Percentiles rank a stretch among this genome's conserved stretches.
These are phyloP conservation scores for Lolium multiflorum DNA, from an alignment of 176 grass and related monocot genomes.

Conservation along the genomic window DNA sequence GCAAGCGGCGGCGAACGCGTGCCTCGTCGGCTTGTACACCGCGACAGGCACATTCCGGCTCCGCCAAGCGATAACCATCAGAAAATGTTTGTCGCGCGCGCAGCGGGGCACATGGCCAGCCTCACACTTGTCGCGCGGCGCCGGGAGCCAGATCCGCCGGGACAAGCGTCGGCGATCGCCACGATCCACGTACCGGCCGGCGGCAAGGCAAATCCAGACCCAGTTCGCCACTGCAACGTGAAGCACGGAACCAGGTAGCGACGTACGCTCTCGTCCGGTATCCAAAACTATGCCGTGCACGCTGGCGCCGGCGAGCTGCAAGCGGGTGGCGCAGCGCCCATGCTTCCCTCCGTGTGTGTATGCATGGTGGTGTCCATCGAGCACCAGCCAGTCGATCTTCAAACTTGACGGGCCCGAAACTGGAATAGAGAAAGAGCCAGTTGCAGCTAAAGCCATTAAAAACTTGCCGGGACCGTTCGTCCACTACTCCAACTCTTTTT, in stretches of 20 bases:
- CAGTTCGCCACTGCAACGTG: not conserved
- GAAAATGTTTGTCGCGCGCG: conserved; percentile 18
- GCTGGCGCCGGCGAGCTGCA: not conserved
- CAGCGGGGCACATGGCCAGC: not conserved
- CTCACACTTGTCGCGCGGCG: conserved; percentile 24
- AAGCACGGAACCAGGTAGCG: not conserved
- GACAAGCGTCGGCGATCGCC: not conserved
- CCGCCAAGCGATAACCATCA: not conserved
- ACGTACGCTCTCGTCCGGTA: not conserved
- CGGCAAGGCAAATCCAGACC: not conserved
- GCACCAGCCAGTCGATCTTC: no score
- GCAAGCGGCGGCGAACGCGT: not conserved
- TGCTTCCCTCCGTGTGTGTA: not conserved
- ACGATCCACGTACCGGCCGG: not conserved
- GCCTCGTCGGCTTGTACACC: conserved; percentile 31
- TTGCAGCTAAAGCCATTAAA: no score
- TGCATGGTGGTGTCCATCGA: not conserved
- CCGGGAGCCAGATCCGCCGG: not conserved
- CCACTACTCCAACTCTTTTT: no score
- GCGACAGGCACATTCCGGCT: not conserved
- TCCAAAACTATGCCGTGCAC: not conserved
- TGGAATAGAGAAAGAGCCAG: not conserved
- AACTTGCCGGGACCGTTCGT: no score
- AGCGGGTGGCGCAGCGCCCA: not conserved
- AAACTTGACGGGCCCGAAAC: not conserved